Conservation (phyloP, 1,284 basidiomycete species). For the Vanrija sp. region DNA sequence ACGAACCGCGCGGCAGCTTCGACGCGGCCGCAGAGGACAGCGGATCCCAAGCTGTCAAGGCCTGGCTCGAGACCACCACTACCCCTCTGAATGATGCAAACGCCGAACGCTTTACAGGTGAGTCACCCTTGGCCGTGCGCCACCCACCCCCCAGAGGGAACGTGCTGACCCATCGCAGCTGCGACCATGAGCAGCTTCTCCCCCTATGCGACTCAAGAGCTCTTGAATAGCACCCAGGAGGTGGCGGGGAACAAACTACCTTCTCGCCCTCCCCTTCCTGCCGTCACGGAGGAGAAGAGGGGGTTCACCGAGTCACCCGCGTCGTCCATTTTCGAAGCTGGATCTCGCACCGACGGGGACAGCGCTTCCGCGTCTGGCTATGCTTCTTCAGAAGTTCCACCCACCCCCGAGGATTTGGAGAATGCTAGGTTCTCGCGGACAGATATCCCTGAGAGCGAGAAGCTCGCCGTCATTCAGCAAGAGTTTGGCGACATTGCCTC, state of each 20-base stretch:
- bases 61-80: conserved; percentile 18
- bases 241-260: background rate
- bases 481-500: conserved; percentile 45
- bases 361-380: background rate
- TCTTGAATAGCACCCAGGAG: background rate
- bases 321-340: background rate
- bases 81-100: background rate
- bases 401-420: background rate
- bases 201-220: conserved; percentile 1
- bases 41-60: conserved; percentile 12
- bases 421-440: conserved; percentile 4
- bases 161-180: conserved; percentile 10
- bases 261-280: background rate
- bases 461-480: conserved; percentile 41
- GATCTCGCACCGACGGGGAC: background rate
- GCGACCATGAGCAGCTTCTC: conserved; percentile 28
- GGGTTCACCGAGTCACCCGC: background rate
- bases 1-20: conserved; percentile 1
- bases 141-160: too few species aligned
- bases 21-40: conserved; percentile 1
- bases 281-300: background rate
- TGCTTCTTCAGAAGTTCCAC: background rate
- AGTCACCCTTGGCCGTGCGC: too few species aligned
- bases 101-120: conserved; percentile 1
- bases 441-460: conserved; percentile 36